phyloP scores from a whole-genome alignment of 306 rosid species.

The Corylus avellana region DNA sequence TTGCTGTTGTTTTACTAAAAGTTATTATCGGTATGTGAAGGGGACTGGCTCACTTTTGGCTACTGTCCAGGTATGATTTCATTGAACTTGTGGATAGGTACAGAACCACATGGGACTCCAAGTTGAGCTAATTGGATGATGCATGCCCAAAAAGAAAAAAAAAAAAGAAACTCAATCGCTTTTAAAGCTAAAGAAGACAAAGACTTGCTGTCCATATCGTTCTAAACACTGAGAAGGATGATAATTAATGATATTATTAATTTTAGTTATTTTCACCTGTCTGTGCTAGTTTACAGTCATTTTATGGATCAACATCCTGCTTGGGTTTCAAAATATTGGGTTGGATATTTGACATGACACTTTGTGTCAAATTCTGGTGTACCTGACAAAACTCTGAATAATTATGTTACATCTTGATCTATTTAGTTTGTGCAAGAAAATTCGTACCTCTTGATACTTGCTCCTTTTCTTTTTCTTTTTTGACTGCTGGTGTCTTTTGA shows the following conservation, averaged over 20 bases:
- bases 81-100: background rate
- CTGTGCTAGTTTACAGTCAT: background rate
- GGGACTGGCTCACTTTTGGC: conserved; percentile 96
- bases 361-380: background rate
- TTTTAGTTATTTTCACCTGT: background rate
- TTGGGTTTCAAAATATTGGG: background rate
- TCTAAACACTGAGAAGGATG: background rate
- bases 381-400: background rate
- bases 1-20: conserved; percentile 94
- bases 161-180: background rate
- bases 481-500: background rate
- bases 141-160: background rate
- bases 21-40: conserved; percentile 90
- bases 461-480: no score
- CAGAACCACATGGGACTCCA: background rate
- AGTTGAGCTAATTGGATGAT: background rate
- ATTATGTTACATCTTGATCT: background rate
- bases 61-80: conserved; percentile 61
- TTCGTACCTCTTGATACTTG: background rate
- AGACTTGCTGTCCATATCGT: background rate
- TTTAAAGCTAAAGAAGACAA: background rate
- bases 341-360: background rate
- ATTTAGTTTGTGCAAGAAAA: background rate
- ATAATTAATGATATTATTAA: background rate
- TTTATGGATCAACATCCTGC: background rate